These are phyloP conservation scores for Aspergillus sp. DNA, from an alignment of 2,329 filamentous ascomycete species.

Conservation along the genomic window DNA sequence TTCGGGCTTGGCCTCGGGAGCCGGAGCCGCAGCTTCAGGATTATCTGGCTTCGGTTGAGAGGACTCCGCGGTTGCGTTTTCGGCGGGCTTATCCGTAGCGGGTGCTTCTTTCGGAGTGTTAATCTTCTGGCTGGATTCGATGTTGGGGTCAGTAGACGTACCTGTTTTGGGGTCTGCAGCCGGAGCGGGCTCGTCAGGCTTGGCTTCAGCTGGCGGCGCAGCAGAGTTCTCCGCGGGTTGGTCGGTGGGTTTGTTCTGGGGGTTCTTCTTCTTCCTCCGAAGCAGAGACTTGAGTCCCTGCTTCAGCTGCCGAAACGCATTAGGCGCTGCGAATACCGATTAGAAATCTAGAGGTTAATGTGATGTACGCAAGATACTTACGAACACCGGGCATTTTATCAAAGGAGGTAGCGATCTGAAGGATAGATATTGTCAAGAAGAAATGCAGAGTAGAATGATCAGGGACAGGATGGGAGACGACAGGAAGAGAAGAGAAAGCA, in stretches of 20 bases:
- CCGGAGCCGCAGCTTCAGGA: constrained; percentile 10
- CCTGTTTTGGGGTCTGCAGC: constrained; percentile 14
- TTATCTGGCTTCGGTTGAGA: constrained; percentile 11
- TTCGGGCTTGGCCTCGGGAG: constrained; percentile 10
- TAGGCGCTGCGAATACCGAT: constrained; percentile 22
- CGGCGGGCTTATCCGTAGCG: constrained; percentile 13
- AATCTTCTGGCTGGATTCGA: neutral
- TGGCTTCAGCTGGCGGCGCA: constrained; percentile 11
- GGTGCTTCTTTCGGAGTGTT: constrained; percentile 3
- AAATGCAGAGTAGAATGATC: neutral
- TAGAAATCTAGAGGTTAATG: neutral
- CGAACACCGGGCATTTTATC: constrained; percentile 36
- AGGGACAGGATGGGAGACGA: neutral
- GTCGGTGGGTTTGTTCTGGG: constrained; percentile 10
- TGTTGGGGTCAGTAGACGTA: constrained; percentile 7
- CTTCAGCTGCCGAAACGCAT: constrained; percentile 35
- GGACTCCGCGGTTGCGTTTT: constrained; percentile 7
- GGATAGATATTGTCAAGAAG: neutral
- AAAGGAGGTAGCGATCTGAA: neutral
- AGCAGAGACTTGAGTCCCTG: constrained; percentile 33
- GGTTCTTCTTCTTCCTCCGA: constrained; percentile 31
- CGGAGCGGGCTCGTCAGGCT: constrained; percentile 12
- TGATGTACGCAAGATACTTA: constrained; percentile 19
- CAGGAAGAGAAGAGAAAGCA: neutral
- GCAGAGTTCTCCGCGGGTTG: constrained; percentile 11